Evolutionary conservation across 768 basidiomycete genomes (phyloP), one percentile per base, ranked within the genome.

Genomic region (Tulasnella sp.): DNA sequence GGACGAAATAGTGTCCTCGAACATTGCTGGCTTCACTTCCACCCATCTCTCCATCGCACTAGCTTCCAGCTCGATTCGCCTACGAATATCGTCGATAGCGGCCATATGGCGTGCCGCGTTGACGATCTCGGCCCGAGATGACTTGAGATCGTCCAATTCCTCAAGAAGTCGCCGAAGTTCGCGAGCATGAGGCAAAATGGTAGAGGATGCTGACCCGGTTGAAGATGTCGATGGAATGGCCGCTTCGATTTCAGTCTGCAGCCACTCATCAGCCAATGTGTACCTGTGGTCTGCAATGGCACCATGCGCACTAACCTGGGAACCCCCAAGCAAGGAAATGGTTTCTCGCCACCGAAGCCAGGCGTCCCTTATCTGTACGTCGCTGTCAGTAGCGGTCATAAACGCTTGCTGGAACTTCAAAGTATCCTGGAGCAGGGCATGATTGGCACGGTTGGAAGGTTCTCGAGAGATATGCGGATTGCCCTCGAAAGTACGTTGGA

Each of bases 321-420:
- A 89, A 89, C 85, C 88, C 2, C 89, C 91, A 52, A 99, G 85
- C 68, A 91, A 86, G 17, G 83, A 83, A 58, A 99, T 90, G 67
- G 86, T 86, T 17, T 86, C 85, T 80, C 92, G 91, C 94, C 94
- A 97, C 80, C 96, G 89, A 49, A 90, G 90, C 93, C 94, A 97
- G 82, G 97, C 96, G 78, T 87, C 85, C 25, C 90, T 84, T 1
- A 98, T 92, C 1, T 88, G 85, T 38, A 86, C 88, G 80, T 99
- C 95, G 80, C 93, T 94, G 39, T 86, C 87, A 0, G 85, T 84
- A 0, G 96, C 97, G 77, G 91, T 88, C 0, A 84, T 84, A 3
- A 99, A 85, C 22, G 94, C 89, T n/a, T 80, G 84, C 15, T 90
- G 87, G 80, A 95, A 96, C 72, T 90, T 87, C 77, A 87, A 85